These are phyloP conservation scores for Hanseniaspora hatyaiensis DNA, from an alignment of 805 yeast genomes.

Conservation along the genomic window DNA sequence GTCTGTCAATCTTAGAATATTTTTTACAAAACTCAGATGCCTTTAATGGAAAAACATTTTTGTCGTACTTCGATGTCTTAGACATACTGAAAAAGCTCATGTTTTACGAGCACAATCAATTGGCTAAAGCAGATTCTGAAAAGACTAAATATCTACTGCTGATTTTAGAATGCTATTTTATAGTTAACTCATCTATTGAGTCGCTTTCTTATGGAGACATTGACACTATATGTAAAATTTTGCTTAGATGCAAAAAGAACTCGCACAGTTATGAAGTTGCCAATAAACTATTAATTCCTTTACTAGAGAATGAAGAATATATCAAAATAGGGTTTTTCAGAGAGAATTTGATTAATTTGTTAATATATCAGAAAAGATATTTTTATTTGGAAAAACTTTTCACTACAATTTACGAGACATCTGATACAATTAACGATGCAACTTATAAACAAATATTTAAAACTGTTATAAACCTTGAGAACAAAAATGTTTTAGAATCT, in stretches of 20 bases:
- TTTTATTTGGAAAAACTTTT: background rate
- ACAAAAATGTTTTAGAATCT: background rate
- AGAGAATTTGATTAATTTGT: background rate
- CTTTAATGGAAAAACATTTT: background rate
- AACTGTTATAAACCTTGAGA: background rate
- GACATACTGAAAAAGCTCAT: background rate
- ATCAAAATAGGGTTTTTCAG: background rate
- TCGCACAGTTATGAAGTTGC: background rate
- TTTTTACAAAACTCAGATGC: background rate
- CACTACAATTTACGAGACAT: background rate
- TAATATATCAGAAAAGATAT: conserved; percentile 1
- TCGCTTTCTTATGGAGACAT: background rate
- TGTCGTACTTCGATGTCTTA: background rate
- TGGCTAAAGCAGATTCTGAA: background rate
- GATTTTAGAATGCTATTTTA: background rate
- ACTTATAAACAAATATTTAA: background rate
- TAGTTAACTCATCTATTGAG: background rate
- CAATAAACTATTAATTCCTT: background rate
- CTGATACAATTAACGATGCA: background rate
- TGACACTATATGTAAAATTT: background rate
- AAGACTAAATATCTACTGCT: background rate
- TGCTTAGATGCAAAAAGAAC: background rate
- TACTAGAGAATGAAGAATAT: background rate
- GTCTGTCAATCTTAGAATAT: background rate
- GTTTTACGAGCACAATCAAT: background rate